Base-by-base conservation (phyloP, 805 yeast species). In the Lipomyces orientalis region DNA sequence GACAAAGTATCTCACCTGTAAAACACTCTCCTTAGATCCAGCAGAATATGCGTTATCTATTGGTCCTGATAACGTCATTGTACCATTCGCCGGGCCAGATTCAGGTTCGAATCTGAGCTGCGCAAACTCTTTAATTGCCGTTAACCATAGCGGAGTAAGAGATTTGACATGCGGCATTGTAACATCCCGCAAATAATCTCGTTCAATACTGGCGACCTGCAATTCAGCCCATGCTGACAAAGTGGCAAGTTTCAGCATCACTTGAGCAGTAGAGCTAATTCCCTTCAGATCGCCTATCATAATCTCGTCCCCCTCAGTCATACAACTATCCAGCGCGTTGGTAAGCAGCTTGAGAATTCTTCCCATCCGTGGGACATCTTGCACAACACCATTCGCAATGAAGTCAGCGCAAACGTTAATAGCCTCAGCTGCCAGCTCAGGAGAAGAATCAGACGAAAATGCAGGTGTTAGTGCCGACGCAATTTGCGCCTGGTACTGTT, bases 401-500 rank as follows among this genome's bases (percentile, higher is more conserved):
- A 94, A 88, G 64, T 87, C 88, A 0, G 97, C 93, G 49, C 90
- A 86, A 1, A 93, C 90, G 54, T 86, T 85, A 46, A 94, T 85
- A 0, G 97, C 97, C 62, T 85, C 85, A 29, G 90, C 85, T 0
- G 94, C 93, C 0, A 92, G 84, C 49, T 85, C 84, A 0, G 96
- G 86, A 12, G 89, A 88, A 65, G 93, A 88, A 22, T 88, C 93
- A 2, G 84, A 81, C 43, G 84, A 84, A 79, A 95, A 94, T 10
- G 97, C 91, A 0, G 98, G 97, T 60, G 92, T 85, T 64, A 94
- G 82, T 0, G 98, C 97, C 66, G 97, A 89, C 9, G 91, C 88
- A 9, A 95, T 91, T 73, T 92, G 97, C 0, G 98, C 98, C 74
- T 95, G 97, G 74, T 90, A 97, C 78, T 93, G 98, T 71, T 91